These are phyloP conservation scores for Leptomonas seymouri DNA, from an alignment of 208 protist species.

Conservation along the genomic window DNA sequence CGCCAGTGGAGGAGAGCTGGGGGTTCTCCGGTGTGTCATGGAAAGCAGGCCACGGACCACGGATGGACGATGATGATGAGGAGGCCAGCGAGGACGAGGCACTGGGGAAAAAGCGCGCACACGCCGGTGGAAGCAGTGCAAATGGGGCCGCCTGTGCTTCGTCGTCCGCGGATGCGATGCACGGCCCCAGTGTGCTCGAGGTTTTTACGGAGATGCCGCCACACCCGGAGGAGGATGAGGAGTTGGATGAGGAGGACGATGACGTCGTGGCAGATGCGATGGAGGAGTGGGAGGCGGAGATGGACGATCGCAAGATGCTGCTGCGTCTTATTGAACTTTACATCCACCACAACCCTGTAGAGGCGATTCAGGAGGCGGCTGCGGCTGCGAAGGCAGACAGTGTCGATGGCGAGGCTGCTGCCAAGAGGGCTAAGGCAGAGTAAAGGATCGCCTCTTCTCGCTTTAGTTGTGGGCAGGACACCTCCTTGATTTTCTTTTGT, in stretches of 20 bases:
- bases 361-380: constrained; percentile 35
- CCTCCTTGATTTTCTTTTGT: neutral
- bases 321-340: constrained; percentile 45
- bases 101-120: constrained; percentile 33
- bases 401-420: constrained; percentile 14
- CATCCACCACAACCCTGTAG: constrained; percentile 35
- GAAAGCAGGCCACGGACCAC: constrained; percentile 70
- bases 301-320: constrained; percentile 72
- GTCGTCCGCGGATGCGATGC: constrained; percentile 19
- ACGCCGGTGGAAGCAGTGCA: constrained; percentile 15
- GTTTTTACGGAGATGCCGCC: constrained; percentile 75
- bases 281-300: constrained; percentile 75
- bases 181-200: constrained; percentile 75
- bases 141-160: neutral
- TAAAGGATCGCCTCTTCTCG: constrained; percentile 8
- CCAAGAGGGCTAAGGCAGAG: constrained; percentile 43
- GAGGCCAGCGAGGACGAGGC: constrained; percentile 22
- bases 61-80: constrained; percentile 22
- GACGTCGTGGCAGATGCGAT: constrained; percentile 50
- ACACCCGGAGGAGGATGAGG: constrained; percentile 65
- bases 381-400: constrained; percentile 31
- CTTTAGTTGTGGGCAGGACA: neutral
- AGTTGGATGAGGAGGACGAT: constrained; percentile 54
- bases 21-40: constrained; percentile 79
- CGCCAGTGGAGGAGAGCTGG: constrained; percentile 39